phyloP scores from a whole-genome alignment of 768 basidiomycete species.

The Pulveroboletus sp. region DNA sequence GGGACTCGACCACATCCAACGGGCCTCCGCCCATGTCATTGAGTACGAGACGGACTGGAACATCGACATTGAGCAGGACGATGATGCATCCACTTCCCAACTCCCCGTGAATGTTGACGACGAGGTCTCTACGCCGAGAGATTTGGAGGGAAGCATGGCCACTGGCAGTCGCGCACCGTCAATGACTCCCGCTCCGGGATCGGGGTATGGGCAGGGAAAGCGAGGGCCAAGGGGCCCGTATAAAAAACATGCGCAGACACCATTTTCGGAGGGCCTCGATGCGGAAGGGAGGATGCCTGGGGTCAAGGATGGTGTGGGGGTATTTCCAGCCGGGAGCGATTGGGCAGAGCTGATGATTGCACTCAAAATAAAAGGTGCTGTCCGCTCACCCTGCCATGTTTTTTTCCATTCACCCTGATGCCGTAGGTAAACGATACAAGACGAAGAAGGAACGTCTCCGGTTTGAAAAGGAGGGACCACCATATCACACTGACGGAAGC shows the following conservation, averaged over 20 bases:
- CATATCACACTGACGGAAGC: slow-evolving; percentile 71
- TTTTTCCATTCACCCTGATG: background rate
- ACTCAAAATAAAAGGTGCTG: slow-evolving; percentile 69
- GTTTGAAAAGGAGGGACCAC: slow-evolving; percentile 76
- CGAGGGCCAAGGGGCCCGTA: slow-evolving; percentile 53
- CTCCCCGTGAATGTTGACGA: slow-evolving; percentile 36
- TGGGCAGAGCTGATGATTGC: slow-evolving; percentile 72
- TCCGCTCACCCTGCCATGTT: background rate
- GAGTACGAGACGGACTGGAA: slow-evolving; percentile 86
- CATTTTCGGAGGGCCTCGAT: slow-evolving; percentile 51
- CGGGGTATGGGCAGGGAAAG: slow-evolving; percentile 19
- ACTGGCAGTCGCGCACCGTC: slow-evolving; percentile 48
- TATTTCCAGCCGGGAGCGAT: slow-evolving; percentile 68
- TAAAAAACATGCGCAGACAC: slow-evolving; percentile 45
- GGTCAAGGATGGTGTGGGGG: slow-evolving; percentile 70
- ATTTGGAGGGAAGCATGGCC: slow-evolving; percentile 41
- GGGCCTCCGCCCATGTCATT: slow-evolving; percentile 69
- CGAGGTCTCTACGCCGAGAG: slow-evolving; percentile 40
- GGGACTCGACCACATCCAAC: slow-evolving; percentile 72
- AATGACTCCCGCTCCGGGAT: slow-evolving; percentile 35
- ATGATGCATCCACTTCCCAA: slow-evolving; percentile 28
- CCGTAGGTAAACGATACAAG: slow-evolving; percentile 71
- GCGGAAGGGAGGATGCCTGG: slow-evolving; percentile 73
- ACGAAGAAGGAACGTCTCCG: slow-evolving; percentile 80
- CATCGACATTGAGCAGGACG: slow-evolving; percentile 73